phyloP scores from a whole-genome alignment of 371 early-diverging fungal genomes.

The Mortierella sp. region DNA sequence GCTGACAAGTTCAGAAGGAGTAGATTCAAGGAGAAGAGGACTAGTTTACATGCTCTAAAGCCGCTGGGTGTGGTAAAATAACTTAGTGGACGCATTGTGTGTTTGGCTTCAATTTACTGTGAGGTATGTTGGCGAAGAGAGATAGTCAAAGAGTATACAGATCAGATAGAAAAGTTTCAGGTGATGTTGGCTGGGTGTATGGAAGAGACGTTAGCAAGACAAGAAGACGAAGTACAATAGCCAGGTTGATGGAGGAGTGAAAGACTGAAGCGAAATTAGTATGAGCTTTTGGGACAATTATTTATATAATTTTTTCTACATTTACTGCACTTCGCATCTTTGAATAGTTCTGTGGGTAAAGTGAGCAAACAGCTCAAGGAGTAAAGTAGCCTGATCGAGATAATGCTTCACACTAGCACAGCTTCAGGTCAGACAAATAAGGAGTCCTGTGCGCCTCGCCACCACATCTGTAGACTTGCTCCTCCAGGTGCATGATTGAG shows the following conservation, averaged over 20 bases:
- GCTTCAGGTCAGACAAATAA: background rate
- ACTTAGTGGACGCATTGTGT: conserved; percentile 2
- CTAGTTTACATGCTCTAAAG: background rate
- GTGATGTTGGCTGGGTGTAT: background rate
- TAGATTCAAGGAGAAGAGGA: conserved; percentile 9
- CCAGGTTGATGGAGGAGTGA: background rate
- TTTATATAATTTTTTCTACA: background rate
- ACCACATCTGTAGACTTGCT: background rate
- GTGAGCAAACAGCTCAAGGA: background rate
- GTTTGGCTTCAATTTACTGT: background rate
- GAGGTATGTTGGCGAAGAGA: background rate
- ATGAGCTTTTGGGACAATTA: background rate
- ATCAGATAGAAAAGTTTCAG: background rate
- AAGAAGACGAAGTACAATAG: background rate
- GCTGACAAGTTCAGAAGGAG: background rate
- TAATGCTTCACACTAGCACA: conserved; percentile 23
- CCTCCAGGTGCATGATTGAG: background rate
- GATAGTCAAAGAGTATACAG: background rate
- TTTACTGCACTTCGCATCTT: no score
- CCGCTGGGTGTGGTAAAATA: background rate
- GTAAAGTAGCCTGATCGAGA: background rate
- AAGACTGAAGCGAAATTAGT: background rate
- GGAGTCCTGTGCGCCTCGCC: background rate
- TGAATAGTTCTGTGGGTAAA: background rate
- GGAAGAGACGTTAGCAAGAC: background rate